Base-by-base conservation (phyloP, 345 rosid genomes). In the Theobroma cacao region DNA sequence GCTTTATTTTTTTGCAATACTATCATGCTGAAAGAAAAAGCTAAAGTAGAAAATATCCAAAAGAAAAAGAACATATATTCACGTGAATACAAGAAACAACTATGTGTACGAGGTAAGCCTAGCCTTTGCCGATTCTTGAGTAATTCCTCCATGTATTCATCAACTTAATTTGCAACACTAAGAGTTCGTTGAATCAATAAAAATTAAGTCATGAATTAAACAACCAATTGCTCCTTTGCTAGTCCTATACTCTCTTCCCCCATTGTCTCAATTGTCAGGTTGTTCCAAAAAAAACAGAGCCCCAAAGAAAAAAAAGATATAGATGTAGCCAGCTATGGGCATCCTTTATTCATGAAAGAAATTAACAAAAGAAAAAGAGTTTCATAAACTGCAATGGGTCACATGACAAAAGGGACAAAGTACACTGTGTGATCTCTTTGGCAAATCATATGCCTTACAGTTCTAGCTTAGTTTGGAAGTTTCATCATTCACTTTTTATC, bases 361-460 rank as follows among this genome's bases (percentile, higher is more conserved):
- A 56, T 22, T 72, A 77, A n/a, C 72, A 31, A 75, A 75, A n/a
- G 77, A 34, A 77, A 77, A 75, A 53, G 62, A 30, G 47, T 34
- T 64, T 36, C 47, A 38, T 6, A 2, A 73, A 67, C 55, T 11
- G 26, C 17, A 75, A 61, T 53, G 22, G 72, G 47, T 81, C 87
- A 82, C 81, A 84, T 80, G 90, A 76, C 80, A 70, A 68, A 36
- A 58, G 43, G 52, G n/a, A 24, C 18, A 48, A 38, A 15, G 0
- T 7, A 45, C 14, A n/a, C n/a, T n/a, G n/a, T 69, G 10, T 28
- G 26, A 8, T 26, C 10, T 45, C 62, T 72, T 69, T 20, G 10
- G 30, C 5, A 71, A 52, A 71, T 34, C 75, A 72, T 72, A 20
- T 33, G 45, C 26, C 47, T 28, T 33, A 52, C 40, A 52, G 75